These are phyloP conservation scores for Prunus davidiana DNA, from an alignment of 306 rosid species.

Conservation along the genomic window DNA sequence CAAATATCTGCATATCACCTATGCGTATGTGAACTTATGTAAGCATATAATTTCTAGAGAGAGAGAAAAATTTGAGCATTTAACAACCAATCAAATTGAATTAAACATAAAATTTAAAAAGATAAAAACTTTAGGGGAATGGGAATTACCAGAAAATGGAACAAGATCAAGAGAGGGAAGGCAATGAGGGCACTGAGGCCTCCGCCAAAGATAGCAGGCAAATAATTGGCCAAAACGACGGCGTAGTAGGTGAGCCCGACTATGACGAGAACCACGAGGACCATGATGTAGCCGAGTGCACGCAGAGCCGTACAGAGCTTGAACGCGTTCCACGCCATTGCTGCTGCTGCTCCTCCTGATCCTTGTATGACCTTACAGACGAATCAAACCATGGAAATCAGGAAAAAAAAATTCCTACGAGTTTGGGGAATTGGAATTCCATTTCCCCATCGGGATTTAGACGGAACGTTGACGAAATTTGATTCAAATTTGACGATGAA, in stretches of 20 bases:
- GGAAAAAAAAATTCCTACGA: not conserved
- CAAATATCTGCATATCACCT: not conserved
- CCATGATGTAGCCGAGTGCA: constrained; percentile 61
- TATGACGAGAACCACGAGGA: constrained; percentile 48
- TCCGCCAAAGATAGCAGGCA: constrained; percentile 52
- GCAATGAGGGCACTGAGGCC: constrained; percentile 38
- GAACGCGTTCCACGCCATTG: constrained; percentile 70
- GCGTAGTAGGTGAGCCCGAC: constrained; percentile 60
- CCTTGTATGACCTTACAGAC: not conserved
- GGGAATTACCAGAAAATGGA: constrained; percentile 60
- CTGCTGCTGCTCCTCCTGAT: constrained; percentile 13
- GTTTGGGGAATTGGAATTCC: not conserved
- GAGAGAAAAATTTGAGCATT: not conserved
- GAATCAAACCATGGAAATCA: not conserved
- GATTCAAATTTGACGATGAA: not conserved
- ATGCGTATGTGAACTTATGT: not conserved
- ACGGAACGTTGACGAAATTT: constrained; percentile 7
- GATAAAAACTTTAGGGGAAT: not conserved
- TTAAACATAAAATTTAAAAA: not conserved
- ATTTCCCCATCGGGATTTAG: not conserved
- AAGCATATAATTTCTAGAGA: not conserved
- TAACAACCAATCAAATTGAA: not conserved
- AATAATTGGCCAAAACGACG: constrained; percentile 52
- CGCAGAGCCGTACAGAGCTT: constrained; percentile 54
- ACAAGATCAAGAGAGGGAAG: constrained; percentile 42